Evolutionary conservation across 768 basidiomycete genomes (phyloP), one percentile per base, ranked within the genome.

Genomic region (Boletus barrowsii): DNA sequence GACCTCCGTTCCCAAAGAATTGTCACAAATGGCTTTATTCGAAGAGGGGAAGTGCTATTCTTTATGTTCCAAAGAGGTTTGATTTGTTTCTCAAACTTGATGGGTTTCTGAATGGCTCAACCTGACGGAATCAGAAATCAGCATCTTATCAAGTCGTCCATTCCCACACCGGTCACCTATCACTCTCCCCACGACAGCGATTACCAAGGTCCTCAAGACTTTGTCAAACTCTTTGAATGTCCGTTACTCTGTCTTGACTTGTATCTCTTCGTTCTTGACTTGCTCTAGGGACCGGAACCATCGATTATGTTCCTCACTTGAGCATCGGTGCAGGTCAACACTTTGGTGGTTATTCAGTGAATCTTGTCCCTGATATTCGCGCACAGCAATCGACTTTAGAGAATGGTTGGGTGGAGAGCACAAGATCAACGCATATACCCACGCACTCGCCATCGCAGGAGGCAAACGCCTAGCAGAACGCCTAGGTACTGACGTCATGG

Each of bases 11-110:
- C 10, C 5, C 3, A 14, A 49, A 89, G 83, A 92, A 92, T 61
- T 87, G 86, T 59, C 88, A 93, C 70, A 93, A 94, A 69, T 95
- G 93, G 91, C 72, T 93, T 2, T 84, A 78, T 60, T 76, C 82
- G 4, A 86, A 89, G 66, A 79, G 91, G 6, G 75, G 82, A 1
- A 83, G 78, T 42, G 83, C 88, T 0, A 74, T 87, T 17, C 72
- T 94, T 15, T 94, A 93, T 65, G 87, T 90, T 6, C 87, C 90
- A 0, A 77, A 73, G 53, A 70, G 81, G 83, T 82, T 53, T 30
- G 77, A 35, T 42, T 11, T 6, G 10, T 10, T 49, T 42, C 37
- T 37, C 14, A 5, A n/a, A 9, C 29, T 24, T 13, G 24, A 3
- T 37, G 37, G 18, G 20, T 37, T 33, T 33, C 32, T 35, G 20